Evolutionary conservation across 768 basidiomycete genomes (phyloP).

Genomic region (Pleurotus platypus): DNA sequence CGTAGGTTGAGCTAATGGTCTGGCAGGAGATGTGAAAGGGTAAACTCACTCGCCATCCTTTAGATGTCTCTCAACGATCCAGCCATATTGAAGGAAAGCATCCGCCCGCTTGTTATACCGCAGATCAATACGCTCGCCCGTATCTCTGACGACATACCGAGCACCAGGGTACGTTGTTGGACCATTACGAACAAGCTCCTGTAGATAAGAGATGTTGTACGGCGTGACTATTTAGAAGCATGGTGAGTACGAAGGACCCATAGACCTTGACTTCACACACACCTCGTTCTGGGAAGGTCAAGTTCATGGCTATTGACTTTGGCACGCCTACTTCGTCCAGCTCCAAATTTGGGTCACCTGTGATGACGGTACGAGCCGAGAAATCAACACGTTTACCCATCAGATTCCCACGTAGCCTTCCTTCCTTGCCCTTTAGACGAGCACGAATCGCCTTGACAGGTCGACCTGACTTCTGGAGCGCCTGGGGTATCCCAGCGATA

Average conservation of each 20-base stretch:
- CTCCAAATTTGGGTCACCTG: conserved; percentile 96
- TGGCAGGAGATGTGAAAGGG: background rate
- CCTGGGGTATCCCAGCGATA: conserved; percentile 96
- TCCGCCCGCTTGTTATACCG: conserved; percentile 96
- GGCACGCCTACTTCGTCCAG: conserved; percentile 98
- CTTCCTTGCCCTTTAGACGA: conserved; percentile 97
- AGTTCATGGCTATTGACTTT: conserved; percentile 90
- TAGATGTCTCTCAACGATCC: conserved; percentile 97
- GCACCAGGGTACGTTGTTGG: conserved; percentile 95
- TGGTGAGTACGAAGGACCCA: conserved; percentile 7
- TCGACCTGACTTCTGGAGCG: conserved; percentile 94
- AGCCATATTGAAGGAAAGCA: conserved; percentile 94
- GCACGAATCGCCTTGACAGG: conserved; percentile 98
- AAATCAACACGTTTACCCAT: conserved; percentile 99
- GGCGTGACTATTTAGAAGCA: conserved; percentile 69
- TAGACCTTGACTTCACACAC: background rate
- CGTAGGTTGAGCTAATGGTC: background rate
- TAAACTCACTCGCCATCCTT: conserved; percentile 96
- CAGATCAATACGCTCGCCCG: conserved; percentile 94
- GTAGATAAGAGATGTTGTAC: conserved; percentile 92
- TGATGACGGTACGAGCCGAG: conserved; percentile 98
- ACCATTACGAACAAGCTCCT: conserved; percentile 92
- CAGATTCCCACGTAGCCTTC: conserved; percentile 93
- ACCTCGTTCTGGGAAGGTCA: conserved; percentile 98
- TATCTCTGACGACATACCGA: conserved; percentile 94